Evolutionary conservation across 2,329 filamentous ascomycete genomes (phyloP), one percentile per base, ranked within the genome.

Genomic region (Penicillium sp.): DNA sequence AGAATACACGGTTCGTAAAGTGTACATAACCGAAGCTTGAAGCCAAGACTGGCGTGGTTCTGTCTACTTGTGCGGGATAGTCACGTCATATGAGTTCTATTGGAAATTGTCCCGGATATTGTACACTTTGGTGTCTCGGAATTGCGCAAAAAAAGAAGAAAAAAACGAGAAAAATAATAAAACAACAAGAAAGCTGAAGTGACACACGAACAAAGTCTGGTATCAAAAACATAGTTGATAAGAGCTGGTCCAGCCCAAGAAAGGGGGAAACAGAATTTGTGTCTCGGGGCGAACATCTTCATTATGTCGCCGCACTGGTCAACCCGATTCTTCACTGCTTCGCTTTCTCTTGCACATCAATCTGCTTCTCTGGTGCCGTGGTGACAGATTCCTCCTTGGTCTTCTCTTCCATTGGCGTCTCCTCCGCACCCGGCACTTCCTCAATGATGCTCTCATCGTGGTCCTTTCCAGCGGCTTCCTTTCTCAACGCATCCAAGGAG

Each of bases 401-500:
- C 37, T 46, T 34, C 26, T 33, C 36, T 5, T 2, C 13, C 27
- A 43, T 42, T 40, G 27, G 43, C 8, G 38, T 34, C 38, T 45
- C 33, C 28, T 49, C 41, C 25, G 34, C 45, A 33, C 45, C 13
- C 9, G 39, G 13, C 11, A 6, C 39, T 36, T 52, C 54, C 49
- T 66, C 60, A 38, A 61, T 53, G 39, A 63, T 59, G 6, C 58
- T 51, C 26, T 62, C 60, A 4, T 61, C 54, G 18, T 52, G 47
- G 5, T 54, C 47, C 25, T 60, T 56, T 42, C 57, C 51, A 34
- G 60, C 59, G 24, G 57, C 59, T 43, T 66, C 57, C 43, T 63
- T 60, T 33, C 63, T 59, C 50, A 70, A 46, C 34, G 62, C 56
- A 18, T 63, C 60, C 18, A 64, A 46, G 26, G 61, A 57, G 11